Evolutionary conservation across 1,139 yeast species (phyloP).

Genomic region (Sugiyamaella xylanicola): DNA sequence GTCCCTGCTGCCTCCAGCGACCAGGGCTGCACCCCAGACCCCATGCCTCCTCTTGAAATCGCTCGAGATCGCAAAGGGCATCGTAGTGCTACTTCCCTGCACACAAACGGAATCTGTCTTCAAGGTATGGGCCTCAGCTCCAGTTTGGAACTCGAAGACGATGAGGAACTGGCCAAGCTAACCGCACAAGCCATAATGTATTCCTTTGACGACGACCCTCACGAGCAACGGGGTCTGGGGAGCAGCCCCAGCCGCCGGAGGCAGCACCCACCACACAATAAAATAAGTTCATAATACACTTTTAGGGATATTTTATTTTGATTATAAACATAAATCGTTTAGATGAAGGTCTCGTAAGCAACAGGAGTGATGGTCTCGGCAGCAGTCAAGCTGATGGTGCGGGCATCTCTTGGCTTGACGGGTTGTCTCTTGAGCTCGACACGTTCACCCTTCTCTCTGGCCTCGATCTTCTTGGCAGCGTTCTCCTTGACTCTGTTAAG

Average conservation of each 20-base stretch:
- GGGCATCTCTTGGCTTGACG: constrained; percentile 93
- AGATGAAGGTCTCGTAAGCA: constrained; percentile 99
- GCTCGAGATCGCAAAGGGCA: no score
- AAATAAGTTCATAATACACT: background rate
- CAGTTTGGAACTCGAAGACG: no score
- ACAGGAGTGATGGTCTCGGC: constrained; percentile 99
- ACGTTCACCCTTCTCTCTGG: constrained; percentile 91
- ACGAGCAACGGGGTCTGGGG: background rate
- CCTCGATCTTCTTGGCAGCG: constrained; percentile 92
- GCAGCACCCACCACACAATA: background rate
- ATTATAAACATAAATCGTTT: constrained; percentile 41
- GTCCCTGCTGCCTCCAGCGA: background rate
- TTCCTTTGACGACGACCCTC: no score
- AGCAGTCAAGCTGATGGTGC: constrained; percentile 71
- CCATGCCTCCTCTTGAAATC: no score
- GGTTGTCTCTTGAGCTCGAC: constrained; percentile 98
- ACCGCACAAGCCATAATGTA: no score
- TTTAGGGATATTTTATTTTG: constrained; percentile 2
- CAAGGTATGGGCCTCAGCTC: no score
- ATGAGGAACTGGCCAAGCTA: no score
- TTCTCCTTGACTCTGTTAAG: constrained; percentile 96
- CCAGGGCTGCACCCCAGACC: background rate
- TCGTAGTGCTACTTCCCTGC: no score
- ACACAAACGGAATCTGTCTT: no score
- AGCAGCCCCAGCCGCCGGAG: background rate